Evolutionary conservation across 2,329 filamentous ascomycete species (phyloP).

Genomic region (Apiospora kogelbergensis): DNA sequence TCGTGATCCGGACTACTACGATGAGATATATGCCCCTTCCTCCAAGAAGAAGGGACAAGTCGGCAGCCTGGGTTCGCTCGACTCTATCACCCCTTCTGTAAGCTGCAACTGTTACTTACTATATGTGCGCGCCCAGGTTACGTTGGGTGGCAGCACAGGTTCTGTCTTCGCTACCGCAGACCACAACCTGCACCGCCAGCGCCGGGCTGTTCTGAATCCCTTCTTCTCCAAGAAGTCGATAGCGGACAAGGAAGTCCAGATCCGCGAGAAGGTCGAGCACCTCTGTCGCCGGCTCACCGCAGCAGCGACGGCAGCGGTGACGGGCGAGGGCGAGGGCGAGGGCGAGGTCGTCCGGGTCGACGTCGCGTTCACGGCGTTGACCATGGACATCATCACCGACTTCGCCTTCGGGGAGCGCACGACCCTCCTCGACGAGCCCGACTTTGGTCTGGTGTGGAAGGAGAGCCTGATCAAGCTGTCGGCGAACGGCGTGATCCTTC

Average conservation of each 20-base stretch:
- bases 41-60: conserved; percentile 32
- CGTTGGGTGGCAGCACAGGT: conserved; percentile 16
- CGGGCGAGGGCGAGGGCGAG: too few species aligned
- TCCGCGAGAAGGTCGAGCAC: conserved; percentile 18
- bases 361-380: conserved; percentile 35
- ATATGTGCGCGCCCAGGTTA: background rate
- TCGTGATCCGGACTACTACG: conserved; percentile 31
- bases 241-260: conserved; percentile 25
- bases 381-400: conserved; percentile 37
- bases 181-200: conserved; percentile 27
- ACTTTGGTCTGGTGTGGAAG: conserved; percentile 36
- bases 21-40: conserved; percentile 37
- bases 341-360: conserved; percentile 26
- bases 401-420: conserved; percentile 39
- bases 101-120: background rate
- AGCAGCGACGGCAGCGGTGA: conserved; percentile 21
- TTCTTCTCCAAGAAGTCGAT: conserved; percentile 33
- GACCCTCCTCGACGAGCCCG: conserved; percentile 26
- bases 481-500: conserved; percentile 13
- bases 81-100: too few species aligned
- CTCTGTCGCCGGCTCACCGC: conserved; percentile 26
- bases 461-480: conserved; percentile 10
- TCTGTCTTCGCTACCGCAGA: conserved; percentile 17
- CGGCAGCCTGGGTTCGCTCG: background rate
- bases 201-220: conserved; percentile 21